phyloP scores from a whole-genome alignment of 169 alveolate species.

The Plasmodium gallinaceum region DNA sequence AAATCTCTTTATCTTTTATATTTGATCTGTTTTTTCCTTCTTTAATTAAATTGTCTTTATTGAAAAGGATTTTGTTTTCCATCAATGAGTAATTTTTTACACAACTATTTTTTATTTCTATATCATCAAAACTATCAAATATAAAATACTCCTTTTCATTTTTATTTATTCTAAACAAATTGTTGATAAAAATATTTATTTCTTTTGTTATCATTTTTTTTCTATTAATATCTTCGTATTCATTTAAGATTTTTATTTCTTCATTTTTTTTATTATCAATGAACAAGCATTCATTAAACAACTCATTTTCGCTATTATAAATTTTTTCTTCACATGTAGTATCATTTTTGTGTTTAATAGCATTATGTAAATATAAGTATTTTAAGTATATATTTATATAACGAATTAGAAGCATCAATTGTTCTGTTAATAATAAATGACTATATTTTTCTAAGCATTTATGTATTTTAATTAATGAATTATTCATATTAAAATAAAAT shows the following conservation, averaged over 20 bases:
- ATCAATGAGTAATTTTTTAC: background rate
- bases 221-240: background rate
- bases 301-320: background rate
- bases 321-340: background rate
- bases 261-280: background rate
- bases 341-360: conserved; percentile 48
- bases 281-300: background rate
- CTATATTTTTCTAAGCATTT: conserved; percentile 20
- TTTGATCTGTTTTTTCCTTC: background rate
- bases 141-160: conserved; percentile 61
- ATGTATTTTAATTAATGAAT: conserved; percentile 30
- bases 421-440: conserved; percentile 40
- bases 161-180: conserved; percentile 61
- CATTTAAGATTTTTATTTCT: background rate
- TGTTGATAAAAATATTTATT: conserved; percentile 31
- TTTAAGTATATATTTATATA: conserved; percentile 51
- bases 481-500: conserved; percentile 44
- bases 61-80: too few species aligned
- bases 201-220: conserved; percentile 13
- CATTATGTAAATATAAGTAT: conserved; percentile 29
- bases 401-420: conserved; percentile 58
- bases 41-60: background rate
- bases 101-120: conserved; percentile 22
- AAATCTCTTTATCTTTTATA: background rate
- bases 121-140: conserved; percentile 56